A percentile compares a stretch with the other conserved stretches of the same genome.
Evolutionary conservation across 2,329 filamentous ascomycete genomes (phyloP).

Genomic region (Colletotrichum melonis): DNA sequence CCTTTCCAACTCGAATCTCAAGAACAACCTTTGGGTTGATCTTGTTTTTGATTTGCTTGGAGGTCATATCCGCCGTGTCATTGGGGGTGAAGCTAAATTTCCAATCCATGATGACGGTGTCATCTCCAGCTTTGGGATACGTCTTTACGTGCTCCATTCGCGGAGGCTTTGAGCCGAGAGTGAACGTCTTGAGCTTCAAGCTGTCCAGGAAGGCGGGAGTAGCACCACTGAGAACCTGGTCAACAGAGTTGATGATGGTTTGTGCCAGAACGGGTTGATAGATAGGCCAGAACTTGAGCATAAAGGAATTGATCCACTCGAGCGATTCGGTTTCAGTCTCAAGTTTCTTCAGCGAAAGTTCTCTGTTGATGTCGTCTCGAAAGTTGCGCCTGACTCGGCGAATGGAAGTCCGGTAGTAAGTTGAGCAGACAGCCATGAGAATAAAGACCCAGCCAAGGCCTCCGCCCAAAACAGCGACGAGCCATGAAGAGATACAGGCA

Average conservation of each 20-base stretch:
- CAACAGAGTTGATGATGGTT: conserved; percentile 92
- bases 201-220: conserved; percentile 95
- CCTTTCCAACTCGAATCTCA: conserved; percentile 94
- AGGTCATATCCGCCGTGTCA: conserved; percentile 90
- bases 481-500: conserved; percentile 90
- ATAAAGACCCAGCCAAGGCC: conserved; percentile 94
- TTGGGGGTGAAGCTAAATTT: conserved; percentile 99
- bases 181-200: conserved; percentile 92
- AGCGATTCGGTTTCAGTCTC: conserved; percentile 93
- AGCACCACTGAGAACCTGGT: conserved; percentile 93
- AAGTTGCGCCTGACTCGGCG: conserved; percentile 95
- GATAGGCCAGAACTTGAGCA: conserved; percentile 99
- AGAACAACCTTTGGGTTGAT: conserved; percentile 97
- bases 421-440: conserved; percentile 90
- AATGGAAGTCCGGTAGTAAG: conserved; percentile 96
- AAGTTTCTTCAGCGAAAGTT: conserved; percentile 86
- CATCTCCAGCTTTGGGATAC: conserved; percentile 94
- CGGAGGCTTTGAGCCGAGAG: conserved; percentile 93
- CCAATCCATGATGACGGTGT: conserved; percentile 99
- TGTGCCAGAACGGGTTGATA: conserved; percentile 94
- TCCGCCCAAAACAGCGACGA: conserved; percentile 88
- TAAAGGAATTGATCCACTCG: conserved; percentile 99
- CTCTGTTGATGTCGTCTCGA: conserved; percentile 90
- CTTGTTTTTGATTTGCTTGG: conserved; percentile 91
- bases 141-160: conserved; percentile 98